These are phyloP conservation scores for Prunus yedoensis DNA, from an alignment of 331 rosid species.

Conservation along the genomic window DNA sequence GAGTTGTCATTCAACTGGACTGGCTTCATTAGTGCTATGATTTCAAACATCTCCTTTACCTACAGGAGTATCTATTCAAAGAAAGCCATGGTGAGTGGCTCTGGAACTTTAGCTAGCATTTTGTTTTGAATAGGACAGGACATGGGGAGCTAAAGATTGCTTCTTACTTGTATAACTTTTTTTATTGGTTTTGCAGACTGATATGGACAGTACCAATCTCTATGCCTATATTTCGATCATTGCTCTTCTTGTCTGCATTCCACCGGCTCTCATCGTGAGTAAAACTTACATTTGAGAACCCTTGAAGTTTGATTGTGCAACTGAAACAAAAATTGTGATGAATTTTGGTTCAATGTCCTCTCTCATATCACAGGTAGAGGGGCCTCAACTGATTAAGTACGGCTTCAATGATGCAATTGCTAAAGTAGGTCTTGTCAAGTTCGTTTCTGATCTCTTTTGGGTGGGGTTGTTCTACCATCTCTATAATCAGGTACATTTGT, in stretches of 20 bases:
- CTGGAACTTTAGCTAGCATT: background rate
- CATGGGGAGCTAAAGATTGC: background rate
- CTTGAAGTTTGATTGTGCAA: background rate
- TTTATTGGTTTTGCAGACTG: slow-evolving; percentile 67
- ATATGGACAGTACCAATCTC: slow-evolving; percentile 84
- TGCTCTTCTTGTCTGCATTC: slow-evolving; percentile 84
- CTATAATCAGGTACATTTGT: slow-evolving; percentile 76
- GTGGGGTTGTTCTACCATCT: slow-evolving; percentile 96
- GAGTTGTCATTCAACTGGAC: slow-evolving; percentile 61
- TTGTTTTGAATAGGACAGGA: background rate
- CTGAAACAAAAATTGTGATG: slow-evolving; percentile 2
- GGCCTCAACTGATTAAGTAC: slow-evolving; percentile 68
- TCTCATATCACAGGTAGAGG: slow-evolving; percentile 58
- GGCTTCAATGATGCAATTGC: slow-evolving; percentile 87
- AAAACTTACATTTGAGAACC: background rate
- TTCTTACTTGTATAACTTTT: background rate
- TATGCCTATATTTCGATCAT: slow-evolving; percentile 93
- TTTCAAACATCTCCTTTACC: slow-evolving; percentile 57
- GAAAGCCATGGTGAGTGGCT: slow-evolving; percentile 85
- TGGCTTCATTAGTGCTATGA: slow-evolving; percentile 62
- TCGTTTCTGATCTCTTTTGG: slow-evolving; percentile 82
- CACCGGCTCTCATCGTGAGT: slow-evolving; percentile 91
- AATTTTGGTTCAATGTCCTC: slow-evolving; percentile 4
- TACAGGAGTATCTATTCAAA: slow-evolving; percentile 71
- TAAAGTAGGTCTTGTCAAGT: slow-evolving; percentile 81